A percentile compares a stretch with the other conserved stretches of the same genome.
phyloP scores from a whole-genome alignment of 202 grass and related monocot genomes.

The Bolboschoenoplectus hybrid region DNA sequence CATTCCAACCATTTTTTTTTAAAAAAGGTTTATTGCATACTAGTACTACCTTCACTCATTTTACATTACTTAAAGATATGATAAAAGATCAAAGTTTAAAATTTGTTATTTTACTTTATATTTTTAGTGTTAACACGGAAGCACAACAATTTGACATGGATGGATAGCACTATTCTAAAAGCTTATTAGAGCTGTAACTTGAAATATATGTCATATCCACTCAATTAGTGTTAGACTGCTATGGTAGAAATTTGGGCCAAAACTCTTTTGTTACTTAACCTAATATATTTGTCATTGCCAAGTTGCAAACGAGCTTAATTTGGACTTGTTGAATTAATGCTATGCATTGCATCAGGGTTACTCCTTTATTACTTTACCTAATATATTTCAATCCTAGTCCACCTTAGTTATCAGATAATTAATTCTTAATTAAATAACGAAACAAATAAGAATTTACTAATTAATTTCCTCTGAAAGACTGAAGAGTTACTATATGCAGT shows the following conservation, averaged over 20 bases:
- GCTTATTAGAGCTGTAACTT: background rate
- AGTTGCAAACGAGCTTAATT: background rate
- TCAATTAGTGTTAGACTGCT: too few relatives aligned
- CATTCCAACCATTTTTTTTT: too few relatives aligned
- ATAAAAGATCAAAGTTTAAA: background rate
- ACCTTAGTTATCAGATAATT: background rate
- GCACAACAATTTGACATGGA: background rate
- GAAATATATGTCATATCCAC: too few relatives aligned
- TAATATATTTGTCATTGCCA: background rate
- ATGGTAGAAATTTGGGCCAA: background rate
- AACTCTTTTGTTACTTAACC: background rate
- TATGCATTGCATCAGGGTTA: background rate
- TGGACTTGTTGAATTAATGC: background rate
- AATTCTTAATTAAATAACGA: background rate
- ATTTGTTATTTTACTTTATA: background rate
- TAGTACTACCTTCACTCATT: too few relatives aligned
- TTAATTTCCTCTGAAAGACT: background rate
- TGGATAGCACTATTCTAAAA: background rate
- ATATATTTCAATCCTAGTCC: background rate
- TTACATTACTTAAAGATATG: too few relatives aligned
- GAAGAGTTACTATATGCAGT: slow-evolving; percentile 8
- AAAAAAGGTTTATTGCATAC: too few relatives aligned
- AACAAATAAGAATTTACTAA: background rate
- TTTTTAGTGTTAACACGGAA: background rate
- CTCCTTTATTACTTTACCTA: background rate